Evolutionary conservation across 768 basidiomycete genomes (phyloP).

Genomic region (Paxillus involutus): DNA sequence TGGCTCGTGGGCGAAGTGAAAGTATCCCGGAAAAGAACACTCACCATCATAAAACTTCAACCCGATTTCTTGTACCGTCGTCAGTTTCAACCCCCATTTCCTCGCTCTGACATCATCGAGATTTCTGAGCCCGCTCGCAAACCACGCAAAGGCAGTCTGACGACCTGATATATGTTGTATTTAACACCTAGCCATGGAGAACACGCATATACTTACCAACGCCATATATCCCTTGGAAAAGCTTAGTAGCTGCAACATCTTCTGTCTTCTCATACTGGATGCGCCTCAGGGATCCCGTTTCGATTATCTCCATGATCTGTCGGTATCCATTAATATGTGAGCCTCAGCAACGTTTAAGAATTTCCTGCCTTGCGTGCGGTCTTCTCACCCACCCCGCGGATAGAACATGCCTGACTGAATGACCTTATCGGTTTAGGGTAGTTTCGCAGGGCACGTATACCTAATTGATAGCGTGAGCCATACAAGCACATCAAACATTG

Average conservation of each 20-base stretch:
- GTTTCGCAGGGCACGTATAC: constrained; percentile 55
- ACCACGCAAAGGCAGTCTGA: constrained; percentile 71
- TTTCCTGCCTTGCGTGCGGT: constrained; percentile 69
- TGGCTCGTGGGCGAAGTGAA: not conserved
- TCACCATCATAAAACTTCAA: constrained; percentile 68
- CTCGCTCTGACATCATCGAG: constrained; percentile 68
- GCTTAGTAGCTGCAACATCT: constrained; percentile 51
- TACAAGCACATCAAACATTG: not conserved
- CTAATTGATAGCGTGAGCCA: constrained; percentile 34
- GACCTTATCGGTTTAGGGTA: constrained; percentile 60
- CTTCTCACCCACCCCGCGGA: constrained; percentile 69
- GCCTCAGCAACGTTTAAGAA: too few relatives aligned
- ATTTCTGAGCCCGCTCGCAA: constrained; percentile 70
- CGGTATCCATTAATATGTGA: not conserved
- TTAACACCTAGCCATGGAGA: not conserved
- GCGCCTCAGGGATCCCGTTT: constrained; percentile 70
- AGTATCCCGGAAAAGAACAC: constrained; percentile 8
- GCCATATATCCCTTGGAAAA: constrained; percentile 84
- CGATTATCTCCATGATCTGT: constrained; percentile 80
- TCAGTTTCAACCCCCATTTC: constrained; percentile 62
- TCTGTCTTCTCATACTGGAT: constrained; percentile 67
- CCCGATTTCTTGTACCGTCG: constrained; percentile 63
- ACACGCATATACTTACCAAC: constrained; percentile 56
- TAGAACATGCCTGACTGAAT: constrained; percentile 54
- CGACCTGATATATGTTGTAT: constrained; percentile 43